These are phyloP conservation scores for Mycena leptocephala DNA, from an alignment of 768 basidiomycete genomes.

Conservation along the genomic window DNA sequence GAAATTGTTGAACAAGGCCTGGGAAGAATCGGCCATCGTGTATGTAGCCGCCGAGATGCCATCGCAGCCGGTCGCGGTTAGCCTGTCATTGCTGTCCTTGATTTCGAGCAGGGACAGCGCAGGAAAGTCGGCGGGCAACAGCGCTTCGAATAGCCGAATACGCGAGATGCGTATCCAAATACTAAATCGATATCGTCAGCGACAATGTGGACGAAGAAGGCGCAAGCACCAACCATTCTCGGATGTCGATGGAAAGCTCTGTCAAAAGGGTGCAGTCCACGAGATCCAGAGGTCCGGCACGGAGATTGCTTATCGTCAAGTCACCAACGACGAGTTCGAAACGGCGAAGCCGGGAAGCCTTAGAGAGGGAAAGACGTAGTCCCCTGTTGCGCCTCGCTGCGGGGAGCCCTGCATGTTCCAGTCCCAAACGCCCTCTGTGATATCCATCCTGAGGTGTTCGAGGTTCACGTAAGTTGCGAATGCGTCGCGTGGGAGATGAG, in stretches of 20 bases:
- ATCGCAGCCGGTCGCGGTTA: conserved; percentile 8
- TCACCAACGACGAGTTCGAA: conserved; percentile 39
- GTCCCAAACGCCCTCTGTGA: conserved; percentile 41
- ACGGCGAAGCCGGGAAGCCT: conserved; percentile 32
- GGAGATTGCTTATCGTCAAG: conserved; percentile 18
- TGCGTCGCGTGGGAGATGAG: conserved; percentile 1
- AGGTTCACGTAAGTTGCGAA: conserved; percentile 28
- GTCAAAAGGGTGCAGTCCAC: conserved; percentile 27
- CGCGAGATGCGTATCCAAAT: not conserved
- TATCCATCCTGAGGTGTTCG: conserved; percentile 34
- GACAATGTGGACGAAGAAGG: not conserved
- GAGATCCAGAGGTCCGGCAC: conserved; percentile 34
- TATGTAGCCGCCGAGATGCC: conserved; percentile 14
- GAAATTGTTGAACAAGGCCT: conserved; percentile 35
- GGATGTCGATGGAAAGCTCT: conserved; percentile 30
- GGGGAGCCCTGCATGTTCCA: conserved; percentile 35
- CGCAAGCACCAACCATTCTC: conserved; percentile 26
- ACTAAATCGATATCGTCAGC: not conserved
- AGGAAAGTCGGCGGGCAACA: conserved; percentile 20
- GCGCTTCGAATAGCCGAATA: conserved; percentile 28
- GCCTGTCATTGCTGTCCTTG: conserved; percentile 16
- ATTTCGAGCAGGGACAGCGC: conserved; percentile 35
- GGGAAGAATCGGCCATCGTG: conserved; percentile 27
- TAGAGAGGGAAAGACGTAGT: conserved; percentile 29
- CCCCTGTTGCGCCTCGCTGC: conserved; percentile 23